Evolutionary conservation across 305 asterid species (phyloP).

Genomic region (Solanum hybrid): DNA sequence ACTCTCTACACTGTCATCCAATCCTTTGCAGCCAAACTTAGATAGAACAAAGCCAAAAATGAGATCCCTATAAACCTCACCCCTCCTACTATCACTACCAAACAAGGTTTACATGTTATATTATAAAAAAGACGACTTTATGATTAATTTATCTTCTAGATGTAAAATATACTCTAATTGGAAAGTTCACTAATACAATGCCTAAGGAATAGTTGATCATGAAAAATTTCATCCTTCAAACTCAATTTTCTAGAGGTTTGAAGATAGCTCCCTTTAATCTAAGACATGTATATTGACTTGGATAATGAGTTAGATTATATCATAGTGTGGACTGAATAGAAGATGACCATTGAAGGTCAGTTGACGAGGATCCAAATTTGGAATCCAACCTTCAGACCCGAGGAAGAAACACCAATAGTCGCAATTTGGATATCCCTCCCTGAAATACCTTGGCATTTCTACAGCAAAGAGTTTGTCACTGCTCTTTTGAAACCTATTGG

Average conservation of each 20-base stretch:
- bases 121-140: not conserved
- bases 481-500: not conserved
- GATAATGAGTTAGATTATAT: not conserved
- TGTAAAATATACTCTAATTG: not conserved
- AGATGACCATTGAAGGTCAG: not conserved
- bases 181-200: not conserved
- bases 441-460: no score
- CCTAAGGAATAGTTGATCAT: not conserved
- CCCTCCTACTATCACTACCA: not conserved
- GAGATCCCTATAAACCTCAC: not conserved
- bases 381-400: not conserved
- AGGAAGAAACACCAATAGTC: not conserved
- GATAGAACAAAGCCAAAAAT: no score
- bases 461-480: not conserved
- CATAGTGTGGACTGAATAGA: not conserved
- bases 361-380: not conserved
- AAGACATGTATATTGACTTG: not conserved
- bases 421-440: no score
- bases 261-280: not conserved
- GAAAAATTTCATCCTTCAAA: not conserved
- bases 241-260: no score
- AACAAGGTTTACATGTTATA: not conserved
- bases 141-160: not conserved
- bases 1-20: not conserved
- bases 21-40: not conserved